phyloP scores from a whole-genome alignment of 768 basidiomycete genomes.

The Termitomyces sp. region DNA sequence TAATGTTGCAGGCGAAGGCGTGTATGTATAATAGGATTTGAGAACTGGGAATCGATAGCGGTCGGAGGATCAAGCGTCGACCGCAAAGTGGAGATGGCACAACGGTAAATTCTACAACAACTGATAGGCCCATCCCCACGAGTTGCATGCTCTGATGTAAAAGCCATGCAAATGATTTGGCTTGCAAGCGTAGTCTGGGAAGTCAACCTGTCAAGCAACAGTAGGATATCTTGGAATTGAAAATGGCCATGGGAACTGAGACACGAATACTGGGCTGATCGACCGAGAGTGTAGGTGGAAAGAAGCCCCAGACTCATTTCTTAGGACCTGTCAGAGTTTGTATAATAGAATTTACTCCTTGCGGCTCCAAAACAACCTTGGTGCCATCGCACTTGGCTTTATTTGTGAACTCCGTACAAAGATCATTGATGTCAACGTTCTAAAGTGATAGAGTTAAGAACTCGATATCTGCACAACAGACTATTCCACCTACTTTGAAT shows the following conservation, averaged over 20 bases:
- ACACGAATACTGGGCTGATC: not conserved
- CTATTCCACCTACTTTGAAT: conserved; percentile 57
- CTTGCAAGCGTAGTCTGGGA: not conserved
- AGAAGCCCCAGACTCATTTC: conserved; percentile 8
- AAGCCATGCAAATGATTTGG: not conserved
- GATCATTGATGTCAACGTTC: conserved; percentile 75
- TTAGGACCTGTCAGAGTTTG: conserved; percentile 31
- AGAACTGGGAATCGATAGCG: not conserved
- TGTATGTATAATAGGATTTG: not conserved
- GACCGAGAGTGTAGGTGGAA: not conserved
- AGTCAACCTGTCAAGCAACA: not conserved
- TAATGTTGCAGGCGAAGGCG: not conserved
- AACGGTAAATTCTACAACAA: not conserved
- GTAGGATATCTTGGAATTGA: not conserved
- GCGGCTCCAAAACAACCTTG: conserved; percentile 72
- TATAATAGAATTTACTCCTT: conserved; percentile 45
- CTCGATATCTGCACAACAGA: not conserved
- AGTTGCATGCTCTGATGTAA: not conserved
- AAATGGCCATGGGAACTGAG: not conserved
- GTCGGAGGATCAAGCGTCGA: not conserved
- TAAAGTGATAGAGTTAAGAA: conserved; percentile 21
- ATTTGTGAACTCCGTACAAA: conserved; percentile 74
- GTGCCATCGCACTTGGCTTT: conserved; percentile 85
- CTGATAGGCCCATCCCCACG: not conserved
- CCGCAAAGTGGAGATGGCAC: not conserved